Conservation (phyloP, 805 yeast genomes). For the Clavispora carvajalis region DNA sequence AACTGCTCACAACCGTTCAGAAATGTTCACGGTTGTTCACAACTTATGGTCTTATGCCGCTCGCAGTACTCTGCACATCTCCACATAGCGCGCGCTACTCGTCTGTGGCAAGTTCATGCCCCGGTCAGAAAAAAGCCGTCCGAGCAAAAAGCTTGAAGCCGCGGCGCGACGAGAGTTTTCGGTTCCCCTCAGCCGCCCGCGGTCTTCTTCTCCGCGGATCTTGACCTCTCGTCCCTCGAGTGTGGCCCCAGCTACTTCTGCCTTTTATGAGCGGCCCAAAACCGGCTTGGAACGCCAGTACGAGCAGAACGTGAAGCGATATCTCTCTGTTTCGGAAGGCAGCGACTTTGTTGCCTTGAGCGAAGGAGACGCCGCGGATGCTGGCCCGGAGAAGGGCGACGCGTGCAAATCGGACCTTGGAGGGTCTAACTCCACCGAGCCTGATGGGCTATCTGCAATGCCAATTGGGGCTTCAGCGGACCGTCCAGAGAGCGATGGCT, state of each 20-base stretch:
- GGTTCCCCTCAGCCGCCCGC: not conserved
- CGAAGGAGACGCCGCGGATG: not conserved
- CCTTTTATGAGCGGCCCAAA: slow-evolving; percentile 12
- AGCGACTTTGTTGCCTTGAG: slow-evolving; percentile 10
- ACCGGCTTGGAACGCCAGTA: slow-evolving; percentile 13
- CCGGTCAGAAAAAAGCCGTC: not conserved
- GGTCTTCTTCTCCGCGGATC: not conserved
- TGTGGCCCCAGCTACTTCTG: not conserved
- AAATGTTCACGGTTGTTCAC: no score
- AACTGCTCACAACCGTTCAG: no score
- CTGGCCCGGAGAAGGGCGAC: no score
- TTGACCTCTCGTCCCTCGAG: not conserved
- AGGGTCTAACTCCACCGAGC: no score
- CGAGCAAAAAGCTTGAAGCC: not conserved
- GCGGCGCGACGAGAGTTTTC: not conserved
- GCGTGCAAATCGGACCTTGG: no score
- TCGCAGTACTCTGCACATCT: no score
- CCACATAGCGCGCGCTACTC: no score
- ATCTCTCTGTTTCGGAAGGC: slow-evolving; percentile 5
- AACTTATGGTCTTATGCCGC: no score
- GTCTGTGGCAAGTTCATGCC: not conserved
- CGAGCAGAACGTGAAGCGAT: slow-evolving; percentile 9
- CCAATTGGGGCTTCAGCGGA: no score
- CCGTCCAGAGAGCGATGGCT: no score
- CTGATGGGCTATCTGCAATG: no score